These are phyloP conservation scores for Leishmania martiniquensis DNA, from an alignment of 208 protist species.

Conservation along the genomic window DNA sequence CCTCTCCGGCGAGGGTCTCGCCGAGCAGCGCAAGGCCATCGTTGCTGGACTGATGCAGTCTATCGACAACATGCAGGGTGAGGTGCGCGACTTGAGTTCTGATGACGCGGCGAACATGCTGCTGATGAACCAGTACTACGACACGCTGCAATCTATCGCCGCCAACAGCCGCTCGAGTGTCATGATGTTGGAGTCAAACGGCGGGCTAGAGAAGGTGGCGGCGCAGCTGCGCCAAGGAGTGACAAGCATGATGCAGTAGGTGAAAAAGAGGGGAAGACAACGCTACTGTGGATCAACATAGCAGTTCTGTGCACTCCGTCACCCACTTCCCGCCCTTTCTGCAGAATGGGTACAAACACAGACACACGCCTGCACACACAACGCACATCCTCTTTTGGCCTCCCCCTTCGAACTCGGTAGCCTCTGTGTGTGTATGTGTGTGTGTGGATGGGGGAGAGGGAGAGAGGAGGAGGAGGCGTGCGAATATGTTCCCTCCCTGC, in stretches of 20 bases:
- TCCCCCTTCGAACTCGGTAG: not conserved
- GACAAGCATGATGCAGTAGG: conserved; percentile 42
- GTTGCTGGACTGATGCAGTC: conserved; percentile 62
- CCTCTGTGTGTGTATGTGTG: not conserved
- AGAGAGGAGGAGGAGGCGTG: not conserved
- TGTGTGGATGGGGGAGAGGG: not conserved
- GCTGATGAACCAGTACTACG: conserved; percentile 86
- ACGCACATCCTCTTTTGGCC: not conserved
- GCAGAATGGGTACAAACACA: not conserved
- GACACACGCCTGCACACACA: not conserved
- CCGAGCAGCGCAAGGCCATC: conserved; percentile 77
- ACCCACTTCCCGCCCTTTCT: too few relatives aligned
- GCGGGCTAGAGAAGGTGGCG: conserved; percentile 60
- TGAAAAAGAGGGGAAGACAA: not conserved
- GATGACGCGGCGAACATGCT: conserved; percentile 74
- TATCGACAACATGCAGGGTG: conserved; percentile 43
- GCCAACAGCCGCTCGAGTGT: conserved; percentile 38
- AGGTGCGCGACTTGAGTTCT: conserved; percentile 48
- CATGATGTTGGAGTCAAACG: conserved; percentile 62
- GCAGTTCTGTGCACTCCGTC: too few relatives aligned
- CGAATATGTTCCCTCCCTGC: too few relatives aligned
- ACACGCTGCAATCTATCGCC: conserved; percentile 66
- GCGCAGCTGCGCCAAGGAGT: conserved; percentile 50
- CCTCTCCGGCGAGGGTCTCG: conserved; percentile 57
- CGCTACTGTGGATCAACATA: not conserved